These are phyloP conservation scores for Lipomyces chichibuensis DNA, from an alignment of 805 yeast species.

Conservation along the genomic window DNA sequence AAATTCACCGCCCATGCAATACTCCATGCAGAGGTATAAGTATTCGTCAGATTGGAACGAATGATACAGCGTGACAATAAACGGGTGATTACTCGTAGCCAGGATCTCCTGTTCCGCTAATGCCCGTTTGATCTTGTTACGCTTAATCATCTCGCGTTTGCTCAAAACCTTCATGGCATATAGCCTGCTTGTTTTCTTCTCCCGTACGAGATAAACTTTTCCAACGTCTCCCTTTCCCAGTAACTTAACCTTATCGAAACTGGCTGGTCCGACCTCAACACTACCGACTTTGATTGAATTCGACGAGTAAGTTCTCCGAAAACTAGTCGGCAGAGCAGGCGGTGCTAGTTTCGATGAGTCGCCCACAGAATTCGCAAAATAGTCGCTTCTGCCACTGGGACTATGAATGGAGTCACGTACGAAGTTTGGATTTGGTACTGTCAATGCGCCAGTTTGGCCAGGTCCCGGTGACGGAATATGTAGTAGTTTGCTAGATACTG, in stretches of 20 bases:
- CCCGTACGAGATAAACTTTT: constrained; percentile 88
- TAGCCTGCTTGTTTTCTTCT: constrained; percentile 69
- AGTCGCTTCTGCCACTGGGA: constrained; percentile 9
- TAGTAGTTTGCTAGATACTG: neutral
- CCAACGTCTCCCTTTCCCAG: constrained; percentile 98
- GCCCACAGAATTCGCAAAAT: constrained; percentile 15
- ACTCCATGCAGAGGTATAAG: constrained; percentile 94
- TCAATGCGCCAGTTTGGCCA: constrained; percentile 17
- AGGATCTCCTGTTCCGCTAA: constrained; percentile 95
- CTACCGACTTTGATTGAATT: constrained; percentile 73
- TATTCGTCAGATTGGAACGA: constrained; percentile 94
- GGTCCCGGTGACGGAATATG: constrained; percentile 15
- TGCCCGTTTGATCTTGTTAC: constrained; percentile 93
- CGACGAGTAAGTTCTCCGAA: constrained; percentile 64
- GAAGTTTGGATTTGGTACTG: constrained; percentile 13
- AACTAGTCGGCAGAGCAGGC: constrained; percentile 18
- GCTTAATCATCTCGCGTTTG: constrained; percentile 90
- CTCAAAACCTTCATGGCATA: constrained; percentile 92
- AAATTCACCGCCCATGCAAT: constrained; percentile 99
- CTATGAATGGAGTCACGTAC: neutral
- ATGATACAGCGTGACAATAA: constrained; percentile 93
- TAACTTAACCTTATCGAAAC: constrained; percentile 86
- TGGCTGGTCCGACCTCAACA: constrained; percentile 80
- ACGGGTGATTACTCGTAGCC: constrained; percentile 95
- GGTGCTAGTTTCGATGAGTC: constrained; percentile 7